A percentile compares a stretch with the other conserved stretches of the same genome.
Conservation (phyloP, 108 stramenopile species). For the Cyclotella sp. region DNA sequence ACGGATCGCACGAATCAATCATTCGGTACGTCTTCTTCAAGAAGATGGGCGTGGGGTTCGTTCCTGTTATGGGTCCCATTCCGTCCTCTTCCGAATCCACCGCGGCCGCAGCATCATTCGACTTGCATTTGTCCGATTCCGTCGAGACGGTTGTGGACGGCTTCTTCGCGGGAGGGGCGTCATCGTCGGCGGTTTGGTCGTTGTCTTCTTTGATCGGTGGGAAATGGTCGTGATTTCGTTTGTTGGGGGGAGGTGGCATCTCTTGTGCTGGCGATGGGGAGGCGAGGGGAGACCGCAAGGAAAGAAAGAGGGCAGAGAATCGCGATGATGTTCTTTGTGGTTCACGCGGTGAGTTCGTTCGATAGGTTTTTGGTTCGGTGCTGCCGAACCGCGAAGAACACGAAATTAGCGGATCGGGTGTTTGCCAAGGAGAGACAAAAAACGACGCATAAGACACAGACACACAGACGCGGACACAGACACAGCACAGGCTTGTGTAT, state of each 20-base stretch:
- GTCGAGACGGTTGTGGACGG: background rate
- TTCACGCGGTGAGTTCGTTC: background rate
- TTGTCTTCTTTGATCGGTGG: background rate
- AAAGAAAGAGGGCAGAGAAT: too few species aligned
- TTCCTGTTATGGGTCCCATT: background rate
- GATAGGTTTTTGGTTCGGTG: background rate
- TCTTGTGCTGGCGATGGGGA: background rate
- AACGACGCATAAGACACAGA: too few species aligned
- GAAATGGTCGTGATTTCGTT: background rate
- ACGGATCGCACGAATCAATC: constrained; percentile 80
- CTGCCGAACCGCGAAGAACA: background rate
- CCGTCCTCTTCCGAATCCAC: too few species aligned
- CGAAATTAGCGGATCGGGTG: too few species aligned
- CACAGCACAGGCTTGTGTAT: too few species aligned
- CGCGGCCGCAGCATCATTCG: background rate
- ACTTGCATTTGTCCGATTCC: background rate
- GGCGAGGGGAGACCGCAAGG: too few species aligned
- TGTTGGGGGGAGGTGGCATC: background rate
- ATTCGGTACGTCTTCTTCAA: constrained; percentile 89
- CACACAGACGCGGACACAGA: too few species aligned
- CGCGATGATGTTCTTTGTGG: too few species aligned
- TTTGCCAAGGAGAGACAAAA: too few species aligned
- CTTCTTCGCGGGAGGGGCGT: background rate
- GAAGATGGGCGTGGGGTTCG: constrained; percentile 74
- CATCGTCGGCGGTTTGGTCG: background rate